phyloP scores from a whole-genome alignment of 1,284 basidiomycete species.

The Trichosporon asahii region DNA sequence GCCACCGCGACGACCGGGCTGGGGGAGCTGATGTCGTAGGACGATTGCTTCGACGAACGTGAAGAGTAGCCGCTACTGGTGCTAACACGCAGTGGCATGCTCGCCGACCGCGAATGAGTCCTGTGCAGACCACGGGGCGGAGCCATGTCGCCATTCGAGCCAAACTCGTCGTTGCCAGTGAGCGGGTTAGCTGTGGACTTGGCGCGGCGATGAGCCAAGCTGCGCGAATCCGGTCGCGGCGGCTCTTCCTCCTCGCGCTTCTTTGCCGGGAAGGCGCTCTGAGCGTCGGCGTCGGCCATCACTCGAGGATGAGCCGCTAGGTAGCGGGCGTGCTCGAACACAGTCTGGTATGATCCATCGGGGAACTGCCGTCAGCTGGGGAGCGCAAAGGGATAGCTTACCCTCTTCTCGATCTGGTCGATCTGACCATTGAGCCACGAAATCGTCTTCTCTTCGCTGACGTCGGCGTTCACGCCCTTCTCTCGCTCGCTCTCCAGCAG shows the following conservation, averaged over 20 bases:
- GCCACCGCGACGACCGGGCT: background rate
- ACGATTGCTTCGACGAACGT: background rate
- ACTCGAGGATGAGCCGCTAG: constrained; percentile 25
- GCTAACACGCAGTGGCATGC: constrained; percentile 31
- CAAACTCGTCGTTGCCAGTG: background rate
- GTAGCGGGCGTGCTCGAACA: constrained; percentile 33
- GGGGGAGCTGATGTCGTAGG: background rate
- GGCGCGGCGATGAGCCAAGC: constrained; percentile 28
- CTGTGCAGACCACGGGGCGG: constrained; percentile 1
- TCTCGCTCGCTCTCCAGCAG: constrained; percentile 48
- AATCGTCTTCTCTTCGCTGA: constrained; percentile 31
- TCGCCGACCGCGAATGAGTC: constrained; percentile 37
- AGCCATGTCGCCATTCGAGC: background rate
- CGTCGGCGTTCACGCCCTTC: constrained; percentile 44
- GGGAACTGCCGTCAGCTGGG: constrained; percentile 39
- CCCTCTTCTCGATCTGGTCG: constrained; percentile 40
- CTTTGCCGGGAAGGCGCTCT: constrained; percentile 16
- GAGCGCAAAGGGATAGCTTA: constrained; percentile 5
- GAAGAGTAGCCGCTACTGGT: background rate
- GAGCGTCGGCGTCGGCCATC: constrained; percentile 15
- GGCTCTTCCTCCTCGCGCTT: background rate
- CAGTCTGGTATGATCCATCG: constrained; percentile 43
- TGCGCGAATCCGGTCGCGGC: background rate
- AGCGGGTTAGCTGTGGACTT: constrained; percentile 27
- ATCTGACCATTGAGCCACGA: constrained; percentile 34